phyloP scores from a whole-genome alignment of 805 yeast genomes.

The Saturnispora dispora region DNA sequence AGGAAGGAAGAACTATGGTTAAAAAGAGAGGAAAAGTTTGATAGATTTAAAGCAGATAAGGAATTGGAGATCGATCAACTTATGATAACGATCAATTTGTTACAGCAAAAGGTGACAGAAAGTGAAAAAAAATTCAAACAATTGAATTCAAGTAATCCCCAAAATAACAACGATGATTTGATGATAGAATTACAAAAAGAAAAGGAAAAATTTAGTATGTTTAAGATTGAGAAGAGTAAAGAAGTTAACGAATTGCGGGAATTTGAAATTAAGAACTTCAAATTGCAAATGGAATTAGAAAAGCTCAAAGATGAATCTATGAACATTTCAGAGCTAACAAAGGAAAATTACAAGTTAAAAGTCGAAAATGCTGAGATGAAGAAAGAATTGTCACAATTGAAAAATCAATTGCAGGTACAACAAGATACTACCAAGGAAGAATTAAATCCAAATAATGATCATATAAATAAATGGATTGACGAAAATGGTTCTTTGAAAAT shows the following conservation, averaged over 20 bases:
- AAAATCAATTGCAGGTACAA: constrained; percentile 2
- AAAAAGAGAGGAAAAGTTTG: constrained; percentile 38
- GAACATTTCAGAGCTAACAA: not conserved
- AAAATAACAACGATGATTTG: constrained; percentile 1
- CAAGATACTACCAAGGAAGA: not conserved
- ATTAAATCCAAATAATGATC: not conserved
- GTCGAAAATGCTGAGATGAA: constrained; percentile 7
- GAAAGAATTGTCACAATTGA: not conserved
- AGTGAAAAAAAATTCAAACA: constrained; percentile 29
- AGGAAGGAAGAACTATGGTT: constrained; percentile 37
- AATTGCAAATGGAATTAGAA: constrained; percentile 12
- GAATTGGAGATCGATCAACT: constrained; percentile 52
- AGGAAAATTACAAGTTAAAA: not conserved
- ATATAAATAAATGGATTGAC: constrained; percentile 2
- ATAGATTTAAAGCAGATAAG: constrained; percentile 37
- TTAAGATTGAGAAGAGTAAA: constrained; percentile 11
- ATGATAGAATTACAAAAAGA: not conserved
- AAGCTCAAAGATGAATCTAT: constrained; percentile 1
- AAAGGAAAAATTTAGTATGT: constrained; percentile 5
- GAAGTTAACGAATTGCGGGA: constrained; percentile 13
- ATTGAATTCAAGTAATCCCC: not conserved
- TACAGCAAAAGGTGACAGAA: constrained; percentile 47
- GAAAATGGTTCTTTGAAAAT: constrained; percentile 24
- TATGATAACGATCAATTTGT: constrained; percentile 46
- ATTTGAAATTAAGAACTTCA: constrained; percentile 15